Percentiles rank a stretch among this genome's conserved stretches.
Conservation (phyloP, 305 asterid genomes). For the Petunia hybrid region DNA sequence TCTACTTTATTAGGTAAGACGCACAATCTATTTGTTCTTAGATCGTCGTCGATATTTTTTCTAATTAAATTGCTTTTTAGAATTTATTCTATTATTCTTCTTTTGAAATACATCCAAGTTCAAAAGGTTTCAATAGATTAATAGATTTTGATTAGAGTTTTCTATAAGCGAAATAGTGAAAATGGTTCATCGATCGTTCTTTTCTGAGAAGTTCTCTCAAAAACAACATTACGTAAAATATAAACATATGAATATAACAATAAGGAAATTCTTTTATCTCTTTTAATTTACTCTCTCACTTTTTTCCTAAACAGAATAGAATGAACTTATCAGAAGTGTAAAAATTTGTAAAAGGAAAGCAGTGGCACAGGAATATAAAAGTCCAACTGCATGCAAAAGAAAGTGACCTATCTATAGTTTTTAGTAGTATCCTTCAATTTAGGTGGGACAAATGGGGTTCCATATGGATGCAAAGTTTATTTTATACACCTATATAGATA, state of each 20-base stretch:
- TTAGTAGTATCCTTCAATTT: constrained; percentile 26
- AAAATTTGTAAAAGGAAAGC: neutral
- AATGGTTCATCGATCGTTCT: neutral
- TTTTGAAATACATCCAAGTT: neutral
- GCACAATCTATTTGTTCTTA: neutral
- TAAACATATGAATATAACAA: neutral
- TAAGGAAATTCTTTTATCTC: neutral
- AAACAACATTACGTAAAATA: neutral
- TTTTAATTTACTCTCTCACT: neutral
- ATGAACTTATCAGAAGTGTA: neutral
- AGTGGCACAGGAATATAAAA: constrained; percentile 14
- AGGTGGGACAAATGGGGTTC: constrained; percentile 26
- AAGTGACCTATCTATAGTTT: constrained; percentile 27
- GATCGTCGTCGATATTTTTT: neutral
- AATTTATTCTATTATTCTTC: neutral
- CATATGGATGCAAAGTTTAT: constrained; percentile 3
- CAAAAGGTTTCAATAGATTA: neutral
- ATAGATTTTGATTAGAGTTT: neutral
- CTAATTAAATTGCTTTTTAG: neutral
- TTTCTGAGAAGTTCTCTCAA: neutral
- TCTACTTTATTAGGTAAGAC: neutral
- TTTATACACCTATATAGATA: no score
- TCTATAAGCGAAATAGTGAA: neutral
- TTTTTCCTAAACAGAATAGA: neutral
- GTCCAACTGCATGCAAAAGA: constrained; percentile 29